Conservation (phyloP, 1,284 basidiomycete species). For the Pseudozyma flocculosa region DNA sequence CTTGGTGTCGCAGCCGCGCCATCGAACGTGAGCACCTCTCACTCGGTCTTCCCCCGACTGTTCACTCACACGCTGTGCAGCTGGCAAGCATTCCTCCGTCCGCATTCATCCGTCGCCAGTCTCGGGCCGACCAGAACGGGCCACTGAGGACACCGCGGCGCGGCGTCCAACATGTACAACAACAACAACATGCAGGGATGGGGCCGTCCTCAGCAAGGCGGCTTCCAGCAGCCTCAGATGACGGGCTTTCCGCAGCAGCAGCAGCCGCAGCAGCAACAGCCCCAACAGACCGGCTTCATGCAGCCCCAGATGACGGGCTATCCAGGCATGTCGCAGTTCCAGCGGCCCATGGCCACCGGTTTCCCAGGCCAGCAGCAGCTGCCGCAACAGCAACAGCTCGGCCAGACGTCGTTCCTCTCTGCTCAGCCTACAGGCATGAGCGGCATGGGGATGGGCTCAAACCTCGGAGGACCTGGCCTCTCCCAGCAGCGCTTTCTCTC, state of each 20-base stretch:
- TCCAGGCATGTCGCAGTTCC: slow-evolving; percentile 36
- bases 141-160: too few species aligned
- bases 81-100: too few species aligned
- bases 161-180: slow-evolving; percentile 39
- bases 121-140: too few species aligned
- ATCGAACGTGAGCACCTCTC: too few species aligned
- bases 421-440: slow-evolving; percentile 39
- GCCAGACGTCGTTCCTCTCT: slow-evolving; percentile 27
- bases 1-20: too few species aligned
- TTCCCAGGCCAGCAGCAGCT: slow-evolving; percentile 24
- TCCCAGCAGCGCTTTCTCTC: slow-evolving; percentile 5
- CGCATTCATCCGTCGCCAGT: too few species aligned
- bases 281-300: slow-evolving; percentile 38
- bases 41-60: too few species aligned
- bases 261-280: slow-evolving; percentile 35
- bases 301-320: slow-evolving; percentile 43
- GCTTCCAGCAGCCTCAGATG: slow-evolving; percentile 30
- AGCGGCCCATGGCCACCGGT: slow-evolving; percentile 41
- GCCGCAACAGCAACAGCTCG: slow-evolving; percentile 19
- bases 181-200: slow-evolving; percentile 46
- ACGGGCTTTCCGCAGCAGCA: slow-evolving; percentile 34
- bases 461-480: slow-evolving; percentile 1
- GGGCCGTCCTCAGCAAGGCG: slow-evolving; percentile 32
- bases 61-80: too few species aligned
- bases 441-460: slow-evolving; percentile 15